Evolutionary conservation across 1,284 basidiomycete species (phyloP).

Genomic region (Lentinus polychrous): DNA sequence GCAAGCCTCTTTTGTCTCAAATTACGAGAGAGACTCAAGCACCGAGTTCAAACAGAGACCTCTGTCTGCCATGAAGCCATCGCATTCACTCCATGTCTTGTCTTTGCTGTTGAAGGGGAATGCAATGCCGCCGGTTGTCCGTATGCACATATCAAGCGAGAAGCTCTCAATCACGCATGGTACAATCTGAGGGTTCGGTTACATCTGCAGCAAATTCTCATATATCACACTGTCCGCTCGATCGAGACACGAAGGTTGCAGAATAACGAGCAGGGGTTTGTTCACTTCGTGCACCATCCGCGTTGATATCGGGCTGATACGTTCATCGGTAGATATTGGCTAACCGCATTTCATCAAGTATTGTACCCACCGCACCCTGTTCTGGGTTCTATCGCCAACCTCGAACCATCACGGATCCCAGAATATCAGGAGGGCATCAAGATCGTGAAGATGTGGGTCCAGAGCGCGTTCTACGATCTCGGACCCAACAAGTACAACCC

Average conservation of each 20-base stretch:
- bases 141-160: constrained; percentile 28
- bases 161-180: constrained; percentile 20
- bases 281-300: too few species aligned
- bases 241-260: constrained; percentile 17
- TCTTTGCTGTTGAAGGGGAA: constrained; percentile 22
- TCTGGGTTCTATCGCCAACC: constrained; percentile 21
- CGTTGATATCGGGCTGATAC: background rate
- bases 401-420: constrained; percentile 29
- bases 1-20: constrained; percentile 20
- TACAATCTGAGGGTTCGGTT: constrained; percentile 36
- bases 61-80: constrained; percentile 22
- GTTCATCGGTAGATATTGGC: constrained; percentile 18
- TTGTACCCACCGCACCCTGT: constrained; percentile 17
- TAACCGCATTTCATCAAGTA: constrained; percentile 17
- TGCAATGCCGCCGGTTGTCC: constrained; percentile 34
- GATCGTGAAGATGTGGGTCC: constrained; percentile 34
- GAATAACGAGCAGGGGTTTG: background rate
- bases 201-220: constrained; percentile 41
- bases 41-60: constrained; percentile 31
- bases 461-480: constrained; percentile 27
- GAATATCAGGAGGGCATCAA: constrained; percentile 28
- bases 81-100: constrained; percentile 36
- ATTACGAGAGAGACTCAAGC: constrained; percentile 21
- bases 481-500: background rate
- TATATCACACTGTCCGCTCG: constrained; percentile 30